Evolutionary conservation across 2,329 filamentous ascomycete species (phyloP), one percentile per base, ranked within the genome.

Genomic region (Exophiala alcalophila): DNA sequence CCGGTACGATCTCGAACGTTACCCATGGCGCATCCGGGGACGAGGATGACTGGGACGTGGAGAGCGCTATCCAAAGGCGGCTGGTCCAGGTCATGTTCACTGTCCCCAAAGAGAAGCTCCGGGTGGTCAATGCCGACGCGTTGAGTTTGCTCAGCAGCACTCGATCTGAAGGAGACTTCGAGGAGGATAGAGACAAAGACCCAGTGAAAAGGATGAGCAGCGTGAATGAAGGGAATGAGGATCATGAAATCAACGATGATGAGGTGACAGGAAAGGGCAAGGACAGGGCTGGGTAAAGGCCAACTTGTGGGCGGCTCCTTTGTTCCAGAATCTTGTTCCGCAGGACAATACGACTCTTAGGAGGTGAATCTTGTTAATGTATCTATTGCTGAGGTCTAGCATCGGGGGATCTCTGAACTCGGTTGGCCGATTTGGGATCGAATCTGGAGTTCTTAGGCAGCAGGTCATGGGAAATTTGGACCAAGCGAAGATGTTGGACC

Each of bases 1-100:
- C 24, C 15, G 50, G 33, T 31, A 6, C 32, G 11, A 36, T 14
- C 11, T 20, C 29, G 16, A 35, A 56, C 30, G 44, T 49, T 24
- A 28, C 38, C 18, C 7, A 40, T 14, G 50, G 55, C 11, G 49
- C 53, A 27, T 16, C 38, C 4, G 57, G 65, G n/a, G 60, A 60
- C 11, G 59, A 62, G 19, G 67, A 69, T 21, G 83, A 88, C 40
- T 86, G 84, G 84, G 85, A 89, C 55, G 78, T 90, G 26, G 85
- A 90, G 61, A 72, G 76, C 41, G 84, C 84, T 2, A 77, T 84
- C 1, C 81, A 87, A 65, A 77, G 77, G 45, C 68, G 84, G 15
- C 71, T 86, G 6, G 84, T 90, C 48, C 85, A 90, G 63, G 78
- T 88, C 59, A 92, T 94, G 78, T 97, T 95, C 64, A 96, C 91